A percentile compares a stretch with the other conserved stretches of the same genome.
These are phyloP conservation scores for Cyberlindnera maclurae DNA, from an alignment of 805 yeast species.

Conservation along the genomic window DNA sequence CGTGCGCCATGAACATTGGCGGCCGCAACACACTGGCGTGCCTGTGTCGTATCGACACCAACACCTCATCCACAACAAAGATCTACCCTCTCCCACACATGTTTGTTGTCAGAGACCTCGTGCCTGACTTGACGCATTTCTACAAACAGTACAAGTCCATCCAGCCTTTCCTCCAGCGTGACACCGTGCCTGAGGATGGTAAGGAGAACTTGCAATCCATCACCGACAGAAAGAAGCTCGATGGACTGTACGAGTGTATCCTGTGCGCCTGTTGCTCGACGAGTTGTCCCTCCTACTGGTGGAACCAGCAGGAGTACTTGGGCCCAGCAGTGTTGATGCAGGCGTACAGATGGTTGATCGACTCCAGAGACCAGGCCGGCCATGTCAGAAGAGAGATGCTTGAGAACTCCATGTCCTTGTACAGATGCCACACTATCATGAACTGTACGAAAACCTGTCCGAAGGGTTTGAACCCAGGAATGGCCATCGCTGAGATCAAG, in stretches of 20 bases:
- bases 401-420: conserved; percentile 94
- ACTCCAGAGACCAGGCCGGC: conserved; percentile 91
- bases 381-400: conserved; percentile 76
- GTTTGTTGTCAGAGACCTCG: conserved; percentile 95
- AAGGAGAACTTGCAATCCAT: conserved; percentile 86
- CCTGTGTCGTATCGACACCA: conserved; percentile 85
- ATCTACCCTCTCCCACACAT: conserved; percentile 97
- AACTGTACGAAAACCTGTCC: conserved; percentile 98
- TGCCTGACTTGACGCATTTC: conserved; percentile 95
- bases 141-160: conserved; percentile 98
- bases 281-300: conserved; percentile 99
- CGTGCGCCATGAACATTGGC: conserved; percentile 99
- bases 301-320: conserved; percentile 97
- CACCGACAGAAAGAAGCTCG: conserved; percentile 91
- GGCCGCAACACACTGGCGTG: conserved; percentile 97
- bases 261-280: conserved; percentile 98
- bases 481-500: conserved; percentile 95
- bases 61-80: conserved; percentile 66
- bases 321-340: conserved; percentile 99
- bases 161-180: conserved; percentile 91
- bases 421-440: conserved; percentile 99
- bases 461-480: conserved; percentile 96
- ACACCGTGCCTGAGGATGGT: conserved; percentile 74
- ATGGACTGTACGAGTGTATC: conserved; percentile 96
- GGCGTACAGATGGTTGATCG: conserved; percentile 98